Conservation (phyloP, 495 filamentous ascomycete genomes). For the Aspergillus sclerotiicarbonarius region DNA sequence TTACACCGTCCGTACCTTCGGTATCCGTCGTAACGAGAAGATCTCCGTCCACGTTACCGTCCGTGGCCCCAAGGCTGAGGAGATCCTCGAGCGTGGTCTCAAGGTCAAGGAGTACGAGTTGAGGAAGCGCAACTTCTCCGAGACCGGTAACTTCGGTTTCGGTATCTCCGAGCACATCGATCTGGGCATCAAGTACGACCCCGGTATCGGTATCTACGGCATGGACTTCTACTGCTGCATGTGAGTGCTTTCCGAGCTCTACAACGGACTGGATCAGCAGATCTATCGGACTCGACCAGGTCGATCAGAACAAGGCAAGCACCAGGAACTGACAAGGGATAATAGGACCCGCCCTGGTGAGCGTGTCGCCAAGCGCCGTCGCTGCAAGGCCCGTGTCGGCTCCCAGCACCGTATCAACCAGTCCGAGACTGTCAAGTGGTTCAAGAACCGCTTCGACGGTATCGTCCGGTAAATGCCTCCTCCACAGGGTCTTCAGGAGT, state of each 20-base stretch:
- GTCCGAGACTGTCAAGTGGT: conserved; percentile 95
- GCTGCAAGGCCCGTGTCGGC: conserved; percentile 82
- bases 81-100: conserved; percentile 99
- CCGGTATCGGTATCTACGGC: conserved; percentile 98
- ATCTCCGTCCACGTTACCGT: conserved; percentile 99
- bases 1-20: conserved; percentile 99
- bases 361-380: conserved; percentile 92
- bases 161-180: conserved; percentile 99
- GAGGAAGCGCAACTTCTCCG: conserved; percentile 97
- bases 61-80: conserved; percentile 99
- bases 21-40: conserved; percentile 99
- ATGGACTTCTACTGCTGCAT: conserved; percentile 99
- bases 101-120: conserved; percentile 99
- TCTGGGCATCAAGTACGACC: conserved; percentile 99
- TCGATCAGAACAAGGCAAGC: neutral
- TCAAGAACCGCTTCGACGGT: conserved; percentile 99
- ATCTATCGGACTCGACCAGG: neutral
- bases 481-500: conserved; percentile 13
- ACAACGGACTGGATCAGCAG: neutral
- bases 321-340: conserved; percentile 22
- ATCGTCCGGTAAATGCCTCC: conserved; percentile 77
- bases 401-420: conserved; percentile 87
- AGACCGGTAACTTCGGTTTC: conserved; percentile 99
- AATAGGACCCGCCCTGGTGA: conserved; percentile 88
- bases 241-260: conserved; percentile 47